Conservation (phyloP, 768 basidiomycete genomes). For the Austroboletus festivus region DNA sequence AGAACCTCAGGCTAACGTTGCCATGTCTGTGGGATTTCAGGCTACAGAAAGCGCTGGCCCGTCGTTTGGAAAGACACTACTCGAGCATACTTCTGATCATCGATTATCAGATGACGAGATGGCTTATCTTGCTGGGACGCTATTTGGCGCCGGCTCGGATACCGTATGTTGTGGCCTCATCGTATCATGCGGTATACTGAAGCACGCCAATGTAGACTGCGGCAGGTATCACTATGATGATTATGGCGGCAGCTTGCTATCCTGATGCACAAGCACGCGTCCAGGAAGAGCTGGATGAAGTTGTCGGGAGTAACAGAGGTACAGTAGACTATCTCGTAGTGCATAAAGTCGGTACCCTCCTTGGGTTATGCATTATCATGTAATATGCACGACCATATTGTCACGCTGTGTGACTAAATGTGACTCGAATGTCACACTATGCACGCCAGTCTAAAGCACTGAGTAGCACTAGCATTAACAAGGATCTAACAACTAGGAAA, state of each 20-base stretch:
- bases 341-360: no score
- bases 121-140: slow-evolving; percentile 55
- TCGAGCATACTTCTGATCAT: slow-evolving; percentile 47
- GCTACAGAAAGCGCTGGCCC: slow-evolving; percentile 2
- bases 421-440: no score
- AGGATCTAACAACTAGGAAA: no score
- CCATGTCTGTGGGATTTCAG: neutral
- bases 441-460: no score
- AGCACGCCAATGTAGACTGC: slow-evolving; percentile 36
- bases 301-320: slow-evolving; percentile 39
- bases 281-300: slow-evolving; percentile 48
- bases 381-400: no score
- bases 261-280: slow-evolving; percentile 46
- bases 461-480: no score
- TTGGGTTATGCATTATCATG: no score
- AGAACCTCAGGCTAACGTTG: neutral
- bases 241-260: slow-evolving; percentile 49
- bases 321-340: no score
- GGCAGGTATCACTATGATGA: slow-evolving; percentile 44
- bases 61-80: slow-evolving; percentile 49
- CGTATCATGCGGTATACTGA: neutral
- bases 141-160: slow-evolving; percentile 62
- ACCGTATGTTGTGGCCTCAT: slow-evolving; percentile 31
- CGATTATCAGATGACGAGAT: slow-evolving; percentile 50
- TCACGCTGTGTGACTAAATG: no score